phyloP scores from a whole-genome alignment of 495 filamentous ascomycete genomes.

The Penicillium antarcticum region DNA sequence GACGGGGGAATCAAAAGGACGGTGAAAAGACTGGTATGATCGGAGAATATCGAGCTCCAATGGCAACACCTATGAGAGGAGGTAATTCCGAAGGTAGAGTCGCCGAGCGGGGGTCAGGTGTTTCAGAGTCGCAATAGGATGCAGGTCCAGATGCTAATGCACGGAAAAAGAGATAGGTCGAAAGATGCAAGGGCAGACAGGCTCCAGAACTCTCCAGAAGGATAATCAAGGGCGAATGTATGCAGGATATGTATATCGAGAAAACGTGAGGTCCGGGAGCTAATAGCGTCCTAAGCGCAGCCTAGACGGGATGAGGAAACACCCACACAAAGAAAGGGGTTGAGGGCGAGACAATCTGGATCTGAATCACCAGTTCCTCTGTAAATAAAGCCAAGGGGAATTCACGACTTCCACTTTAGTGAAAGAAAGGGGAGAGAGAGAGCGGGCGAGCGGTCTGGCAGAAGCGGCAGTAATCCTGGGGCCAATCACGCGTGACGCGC shows the following conservation, averaged over 20 bases:
- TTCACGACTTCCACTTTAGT: background rate
- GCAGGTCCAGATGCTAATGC: slow-evolving; percentile 4
- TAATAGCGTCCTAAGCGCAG: slow-evolving; percentile 5
- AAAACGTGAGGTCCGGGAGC: slow-evolving; percentile 15
- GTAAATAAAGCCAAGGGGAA: no score
- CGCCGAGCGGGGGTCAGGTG: slow-evolving; percentile 20
- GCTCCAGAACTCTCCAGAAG: background rate
- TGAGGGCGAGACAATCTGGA: slow-evolving; percentile 2
- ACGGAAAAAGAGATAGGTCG: background rate
- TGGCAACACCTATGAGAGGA: slow-evolving; percentile 17
- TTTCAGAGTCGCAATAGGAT: slow-evolving; percentile 5
- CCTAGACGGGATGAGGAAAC: background rate
- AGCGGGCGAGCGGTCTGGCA: slow-evolving; percentile 19
- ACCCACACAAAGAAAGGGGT: background rate
- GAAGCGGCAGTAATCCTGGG: slow-evolving; percentile 14
- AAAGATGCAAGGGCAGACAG: background rate
- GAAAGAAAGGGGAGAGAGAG: slow-evolving; percentile 20
- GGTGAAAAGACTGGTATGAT: background rate
- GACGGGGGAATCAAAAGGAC: background rate
- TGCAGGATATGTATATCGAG: slow-evolving; percentile 19
- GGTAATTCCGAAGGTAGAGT: slow-evolving; percentile 16
- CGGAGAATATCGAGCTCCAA: slow-evolving; percentile 10
- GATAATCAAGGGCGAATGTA: background rate
- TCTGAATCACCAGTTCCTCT: background rate
- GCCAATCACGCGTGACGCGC: slow-evolving; percentile 21